phyloP scores from a whole-genome alignment of 2,329 filamentous ascomycete species.

The Fusarium torreyae region DNA sequence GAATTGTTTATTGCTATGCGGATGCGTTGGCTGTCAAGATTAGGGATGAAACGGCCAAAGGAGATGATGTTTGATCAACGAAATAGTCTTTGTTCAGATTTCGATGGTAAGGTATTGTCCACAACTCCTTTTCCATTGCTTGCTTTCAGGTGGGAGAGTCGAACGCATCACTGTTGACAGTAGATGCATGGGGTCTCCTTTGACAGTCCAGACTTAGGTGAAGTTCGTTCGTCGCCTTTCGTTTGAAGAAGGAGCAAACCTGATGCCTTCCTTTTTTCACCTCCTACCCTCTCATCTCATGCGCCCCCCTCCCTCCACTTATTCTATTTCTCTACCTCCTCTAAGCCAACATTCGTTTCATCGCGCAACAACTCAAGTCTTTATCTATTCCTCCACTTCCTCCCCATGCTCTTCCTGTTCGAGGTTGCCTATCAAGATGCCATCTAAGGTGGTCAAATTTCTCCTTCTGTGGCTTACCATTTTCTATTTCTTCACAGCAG shows the following conservation, averaged over 20 bases:
- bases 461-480: slow-evolving; percentile 11
- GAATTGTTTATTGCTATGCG: not conserved
- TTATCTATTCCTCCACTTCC: not conserved
- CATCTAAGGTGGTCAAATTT: not conserved
- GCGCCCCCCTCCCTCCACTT: not conserved
- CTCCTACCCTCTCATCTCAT: not conserved
- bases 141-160: not conserved
- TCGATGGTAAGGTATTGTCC: not conserved
- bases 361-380: not conserved
- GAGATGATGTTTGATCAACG: not conserved
- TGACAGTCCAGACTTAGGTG: not conserved
- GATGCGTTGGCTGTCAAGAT: not conserved
- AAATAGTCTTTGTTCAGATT: slow-evolving; percentile 2
- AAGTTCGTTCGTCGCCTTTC: not conserved
- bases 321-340: not conserved
- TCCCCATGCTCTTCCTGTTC: slow-evolving; percentile 4
- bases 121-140: not conserved
- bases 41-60: too few relatives aligned
- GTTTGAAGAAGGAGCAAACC: slow-evolving; percentile 24
- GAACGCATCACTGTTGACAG: not conserved
- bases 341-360: not conserved
- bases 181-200: not conserved
- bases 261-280: not conserved
- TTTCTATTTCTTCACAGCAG: slow-evolving; percentile 6
- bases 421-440: slow-evolving; percentile 18